Evolutionary conservation across 2,329 filamentous ascomycete genomes (phyloP).

Genomic region (Fusarium penzigii): DNA sequence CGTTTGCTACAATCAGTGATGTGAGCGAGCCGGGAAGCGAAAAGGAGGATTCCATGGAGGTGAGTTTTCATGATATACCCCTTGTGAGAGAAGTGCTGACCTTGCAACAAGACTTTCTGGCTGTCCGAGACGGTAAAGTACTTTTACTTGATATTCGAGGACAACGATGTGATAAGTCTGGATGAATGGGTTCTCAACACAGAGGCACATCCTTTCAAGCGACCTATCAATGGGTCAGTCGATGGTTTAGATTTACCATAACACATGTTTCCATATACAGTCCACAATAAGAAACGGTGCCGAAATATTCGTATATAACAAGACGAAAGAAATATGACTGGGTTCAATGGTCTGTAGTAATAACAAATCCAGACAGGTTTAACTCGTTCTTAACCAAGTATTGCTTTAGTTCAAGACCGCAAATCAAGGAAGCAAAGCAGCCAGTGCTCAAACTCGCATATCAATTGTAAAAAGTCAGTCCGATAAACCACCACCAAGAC

Average conservation of each 20-base stretch:
- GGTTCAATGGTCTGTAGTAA: too few relatives aligned
- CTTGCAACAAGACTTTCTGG: constrained; percentile 59
- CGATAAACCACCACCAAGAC: too few relatives aligned
- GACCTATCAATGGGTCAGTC: constrained; percentile 27
- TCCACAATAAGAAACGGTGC: background rate
- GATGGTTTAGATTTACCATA: background rate
- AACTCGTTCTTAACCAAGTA: too few relatives aligned
- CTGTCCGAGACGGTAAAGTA: constrained; percentile 77
- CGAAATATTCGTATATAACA: too few relatives aligned
- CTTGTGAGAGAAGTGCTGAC: constrained; percentile 11
- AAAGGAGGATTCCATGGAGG: constrained; percentile 63
- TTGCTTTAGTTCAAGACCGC: too few relatives aligned
- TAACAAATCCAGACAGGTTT: too few relatives aligned
- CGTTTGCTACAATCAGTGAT: constrained; percentile 44
- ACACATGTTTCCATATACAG: background rate
- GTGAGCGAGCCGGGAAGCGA: constrained; percentile 33
- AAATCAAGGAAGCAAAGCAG: too few relatives aligned
- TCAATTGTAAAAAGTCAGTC: too few relatives aligned
- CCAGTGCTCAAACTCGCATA: too few relatives aligned
- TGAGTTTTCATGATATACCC: constrained; percentile 29
- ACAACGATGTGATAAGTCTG: constrained; percentile 62
- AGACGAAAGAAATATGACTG: too few relatives aligned
- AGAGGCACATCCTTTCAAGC: constrained; percentile 53
- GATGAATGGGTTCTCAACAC: constrained; percentile 70
- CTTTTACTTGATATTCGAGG: constrained; percentile 72